phyloP scores from a whole-genome alignment of 352 stramenopile genomes.

The Globisporangium takayamanum region DNA sequence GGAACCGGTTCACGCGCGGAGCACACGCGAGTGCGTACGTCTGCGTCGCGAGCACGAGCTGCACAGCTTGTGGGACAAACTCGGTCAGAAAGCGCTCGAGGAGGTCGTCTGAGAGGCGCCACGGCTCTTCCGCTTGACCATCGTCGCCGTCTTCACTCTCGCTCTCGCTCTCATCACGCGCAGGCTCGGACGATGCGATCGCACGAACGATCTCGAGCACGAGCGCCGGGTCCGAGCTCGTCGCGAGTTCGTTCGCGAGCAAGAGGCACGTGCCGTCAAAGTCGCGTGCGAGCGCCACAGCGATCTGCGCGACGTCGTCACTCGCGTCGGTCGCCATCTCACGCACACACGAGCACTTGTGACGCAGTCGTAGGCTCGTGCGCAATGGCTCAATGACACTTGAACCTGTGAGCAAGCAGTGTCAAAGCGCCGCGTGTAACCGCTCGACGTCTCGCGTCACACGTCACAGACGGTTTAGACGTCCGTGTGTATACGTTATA shows the following conservation, averaged over 20 bases:
- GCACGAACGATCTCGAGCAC: constrained; percentile 25
- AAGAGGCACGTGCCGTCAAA: constrained; percentile 43
- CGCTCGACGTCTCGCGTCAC: too few relatives aligned
- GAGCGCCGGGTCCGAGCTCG: constrained; percentile 21
- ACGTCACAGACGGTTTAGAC: too few relatives aligned
- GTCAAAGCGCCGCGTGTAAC: too few relatives aligned
- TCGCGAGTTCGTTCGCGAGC: constrained; percentile 34
- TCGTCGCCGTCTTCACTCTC: constrained; percentile 1
- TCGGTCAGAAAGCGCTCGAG: constrained; percentile 38
- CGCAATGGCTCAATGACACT: too few relatives aligned
- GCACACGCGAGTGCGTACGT: constrained; percentile 16
- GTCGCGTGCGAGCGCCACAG: constrained; percentile 33
- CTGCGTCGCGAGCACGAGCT: constrained; percentile 36
- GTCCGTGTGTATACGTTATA: too few relatives aligned
- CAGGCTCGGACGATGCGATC: not conserved
- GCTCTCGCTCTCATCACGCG: not conserved
- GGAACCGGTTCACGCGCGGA: constrained; percentile 39
- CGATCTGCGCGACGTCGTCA: constrained; percentile 18
- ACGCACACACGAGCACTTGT: too few relatives aligned
- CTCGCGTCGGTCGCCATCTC: not conserved
- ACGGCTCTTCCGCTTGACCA: constrained; percentile 1
- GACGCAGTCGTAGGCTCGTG: too few relatives aligned
- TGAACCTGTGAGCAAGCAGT: too few relatives aligned
- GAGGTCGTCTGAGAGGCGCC: constrained; percentile 21
- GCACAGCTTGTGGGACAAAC: constrained; percentile 52